phyloP scores from a whole-genome alignment of 352 stramenopile genomes.

The Phytopythium ostracodes region DNA sequence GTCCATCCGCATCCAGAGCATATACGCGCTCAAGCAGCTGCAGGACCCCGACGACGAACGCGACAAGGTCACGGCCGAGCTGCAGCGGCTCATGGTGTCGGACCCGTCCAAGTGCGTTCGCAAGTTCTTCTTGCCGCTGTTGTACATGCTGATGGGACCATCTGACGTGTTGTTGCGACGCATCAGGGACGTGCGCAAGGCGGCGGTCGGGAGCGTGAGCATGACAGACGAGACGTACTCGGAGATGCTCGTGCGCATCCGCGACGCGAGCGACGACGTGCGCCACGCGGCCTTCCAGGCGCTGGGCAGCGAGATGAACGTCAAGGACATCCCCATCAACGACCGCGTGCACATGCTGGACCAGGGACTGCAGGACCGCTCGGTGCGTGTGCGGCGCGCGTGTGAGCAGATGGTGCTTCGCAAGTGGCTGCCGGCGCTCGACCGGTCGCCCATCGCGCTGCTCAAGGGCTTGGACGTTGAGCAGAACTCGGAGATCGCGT shows the following conservation, averaged over 20 bases:
- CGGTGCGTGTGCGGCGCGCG: conserved; percentile 34
- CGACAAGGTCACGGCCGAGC: conserved; percentile 38
- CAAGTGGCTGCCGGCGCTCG: conserved; percentile 58
- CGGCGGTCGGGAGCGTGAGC: conserved; percentile 46
- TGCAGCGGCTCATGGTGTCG: conserved; percentile 58
- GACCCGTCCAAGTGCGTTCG: conserved; percentile 66
- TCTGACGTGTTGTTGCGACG: no score
- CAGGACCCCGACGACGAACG: conserved; percentile 35
- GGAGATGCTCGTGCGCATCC: conserved; percentile 71
- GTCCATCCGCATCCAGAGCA: conserved; percentile 51
- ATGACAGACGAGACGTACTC: conserved; percentile 37
- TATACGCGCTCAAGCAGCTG: conserved; percentile 56
- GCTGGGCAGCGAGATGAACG: conserved; percentile 33
- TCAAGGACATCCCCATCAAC: conserved; percentile 56
- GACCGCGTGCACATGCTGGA: conserved; percentile 72
- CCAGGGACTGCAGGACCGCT: conserved; percentile 70
- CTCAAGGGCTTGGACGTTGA: conserved; percentile 63
- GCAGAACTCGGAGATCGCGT: conserved; percentile 45
- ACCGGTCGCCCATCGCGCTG: conserved; percentile 46
- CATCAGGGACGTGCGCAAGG: conserved; percentile 62
- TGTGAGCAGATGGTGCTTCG: conserved; percentile 74
- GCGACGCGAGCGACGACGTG: conserved; percentile 66
- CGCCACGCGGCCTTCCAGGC: conserved; percentile 54
- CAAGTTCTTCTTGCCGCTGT: no score
- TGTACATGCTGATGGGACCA: no score